Percentiles rank a stretch among this genome's conserved stretches.
Evolutionary conservation across 805 yeast species (phyloP).

Genomic region (Kregervanrija pseudodelftensis): DNA sequence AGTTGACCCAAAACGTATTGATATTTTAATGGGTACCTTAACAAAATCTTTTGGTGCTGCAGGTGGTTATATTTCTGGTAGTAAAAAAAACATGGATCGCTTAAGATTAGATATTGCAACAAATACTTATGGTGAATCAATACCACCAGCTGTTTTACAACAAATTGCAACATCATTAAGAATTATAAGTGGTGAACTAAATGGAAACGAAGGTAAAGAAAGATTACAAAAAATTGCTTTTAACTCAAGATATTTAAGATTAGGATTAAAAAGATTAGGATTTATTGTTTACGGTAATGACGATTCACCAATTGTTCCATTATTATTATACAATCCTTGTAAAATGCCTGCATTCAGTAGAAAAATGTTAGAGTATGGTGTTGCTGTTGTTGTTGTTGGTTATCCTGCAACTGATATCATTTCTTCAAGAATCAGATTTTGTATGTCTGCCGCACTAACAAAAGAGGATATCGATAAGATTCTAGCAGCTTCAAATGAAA

Average conservation of each 20-base stretch:
- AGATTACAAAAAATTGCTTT: slow-evolving; percentile 91
- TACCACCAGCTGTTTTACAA: slow-evolving; percentile 84
- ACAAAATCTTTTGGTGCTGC: slow-evolving; percentile 98
- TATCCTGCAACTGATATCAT: slow-evolving; percentile 96
- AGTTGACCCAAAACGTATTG: slow-evolving; percentile 68
- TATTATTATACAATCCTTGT: slow-evolving; percentile 80
- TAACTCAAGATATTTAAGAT: slow-evolving; percentile 86
- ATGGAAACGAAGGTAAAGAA: slow-evolving; percentile 90
- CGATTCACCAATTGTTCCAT: slow-evolving; percentile 93
- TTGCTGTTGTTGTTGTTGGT: slow-evolving; percentile 95
- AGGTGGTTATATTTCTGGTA: slow-evolving; percentile 93
- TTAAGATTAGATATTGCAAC: slow-evolving; percentile 69
- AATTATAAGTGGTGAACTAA: slow-evolving; percentile 72
- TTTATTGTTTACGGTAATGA: slow-evolving; percentile 92
- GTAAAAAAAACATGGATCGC: slow-evolving; percentile 59
- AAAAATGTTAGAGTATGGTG: slow-evolving; percentile 65
- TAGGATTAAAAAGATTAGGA: slow-evolving; percentile 87
- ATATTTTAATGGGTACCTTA: slow-evolving; percentile 93
- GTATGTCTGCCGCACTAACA: slow-evolving; percentile 86
- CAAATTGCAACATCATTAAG: slow-evolving; percentile 79
- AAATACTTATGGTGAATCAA: slow-evolving; percentile 72
- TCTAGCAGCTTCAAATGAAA: slow-evolving; percentile 59
- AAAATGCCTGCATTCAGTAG: slow-evolving; percentile 92
- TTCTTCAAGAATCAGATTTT: slow-evolving; percentile 84
- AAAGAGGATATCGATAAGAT: slow-evolving; percentile 88